Conservation (phyloP, 2,329 filamentous ascomycete species). For the Cercospora beticola region DNA sequence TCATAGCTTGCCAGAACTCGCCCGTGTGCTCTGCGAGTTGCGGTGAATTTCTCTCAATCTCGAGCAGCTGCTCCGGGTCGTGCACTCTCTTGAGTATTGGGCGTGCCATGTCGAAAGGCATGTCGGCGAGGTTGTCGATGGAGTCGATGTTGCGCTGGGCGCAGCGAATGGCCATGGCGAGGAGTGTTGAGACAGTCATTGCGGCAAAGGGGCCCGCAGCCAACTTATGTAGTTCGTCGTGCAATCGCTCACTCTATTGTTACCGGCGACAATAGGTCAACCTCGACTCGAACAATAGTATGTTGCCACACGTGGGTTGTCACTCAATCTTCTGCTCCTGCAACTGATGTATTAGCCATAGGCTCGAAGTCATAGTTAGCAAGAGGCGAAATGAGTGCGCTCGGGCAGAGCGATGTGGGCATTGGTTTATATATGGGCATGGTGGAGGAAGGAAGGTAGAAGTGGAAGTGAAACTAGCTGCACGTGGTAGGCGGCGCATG, state of each 20-base stretch:
- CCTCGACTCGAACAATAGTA: background rate
- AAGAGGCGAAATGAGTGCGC: background rate
- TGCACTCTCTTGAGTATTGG: slow-evolving; percentile 71
- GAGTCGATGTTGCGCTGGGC: slow-evolving; percentile 44
- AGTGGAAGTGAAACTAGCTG: background rate
- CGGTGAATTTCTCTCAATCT: slow-evolving; percentile 72
- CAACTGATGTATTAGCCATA: background rate
- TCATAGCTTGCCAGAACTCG: slow-evolving; percentile 77
- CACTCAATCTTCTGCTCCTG: background rate
- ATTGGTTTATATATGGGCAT: background rate
- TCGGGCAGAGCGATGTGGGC: background rate
- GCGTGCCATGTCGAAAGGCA: slow-evolving; percentile 65
- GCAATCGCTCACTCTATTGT: slow-evolving; percentile 8
- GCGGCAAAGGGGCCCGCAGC: slow-evolving; percentile 1
- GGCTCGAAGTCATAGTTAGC: background rate
- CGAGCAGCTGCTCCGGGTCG: slow-evolving; percentile 67
- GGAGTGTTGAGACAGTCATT: slow-evolving; percentile 40
- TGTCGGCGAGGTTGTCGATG: slow-evolving; percentile 68
- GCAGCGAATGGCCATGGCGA: slow-evolving; percentile 42
- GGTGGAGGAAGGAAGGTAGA: background rate
- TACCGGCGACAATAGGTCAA: slow-evolving; percentile 6
- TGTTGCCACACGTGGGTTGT: background rate
- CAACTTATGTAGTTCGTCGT: slow-evolving; percentile 2
- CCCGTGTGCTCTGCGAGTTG: slow-evolving; percentile 69
- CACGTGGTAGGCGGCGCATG: slow-evolving; percentile 1